Base-by-base conservation (phyloP, 208 protist genomes). In the Phytomonas serpens region DNA sequence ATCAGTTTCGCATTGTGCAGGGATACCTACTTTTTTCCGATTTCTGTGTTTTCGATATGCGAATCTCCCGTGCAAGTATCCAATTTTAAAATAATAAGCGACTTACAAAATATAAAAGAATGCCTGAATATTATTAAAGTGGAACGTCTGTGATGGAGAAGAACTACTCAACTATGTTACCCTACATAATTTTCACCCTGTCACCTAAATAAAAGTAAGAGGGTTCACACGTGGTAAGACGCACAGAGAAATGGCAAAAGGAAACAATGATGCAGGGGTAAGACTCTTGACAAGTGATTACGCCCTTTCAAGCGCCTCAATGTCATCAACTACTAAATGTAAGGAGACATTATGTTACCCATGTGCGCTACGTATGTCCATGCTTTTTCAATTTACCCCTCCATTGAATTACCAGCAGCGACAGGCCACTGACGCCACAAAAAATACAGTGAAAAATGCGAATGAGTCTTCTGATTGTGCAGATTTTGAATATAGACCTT, bases 351-450 rank as follows among this genome's bases (percentile, higher is more conserved):
- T 95, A 34, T 95, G 90, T 71, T 90, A 93, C 65, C 69, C 72
- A 38, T 95, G 90, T 75, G 90, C 88, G 34, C 72, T 93, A 40
- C 87, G 90, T 63, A 93, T 95, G 90, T 92, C 90, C 3, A 95
- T 92, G 69, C 76, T 95, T 61, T 86, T 87, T 68, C 78, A 85
- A 32, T 78, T 81, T 33, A 62, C 82, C 0, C 71, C 86, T 16
- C 89, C 89, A 37, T 68, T 67, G 36, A 71, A 73, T 13, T 64
- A 77, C 23, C 36, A 65, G 0, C 77, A 86, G 30, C 68, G 77
- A 23, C 76, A 51, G 32, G 27, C n/a, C 31, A 14, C 29, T 7
- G 33, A 23, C n/a, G 38, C 61, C 2, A 27, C 19, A 57, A 19
- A 19, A 57, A 52, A 23, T 69, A 70, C 67, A 69, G 38, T 67